Evolutionary conservation across 164 flowering plant genomes (phyloP).

Genomic region (Litsea cubeba): DNA sequence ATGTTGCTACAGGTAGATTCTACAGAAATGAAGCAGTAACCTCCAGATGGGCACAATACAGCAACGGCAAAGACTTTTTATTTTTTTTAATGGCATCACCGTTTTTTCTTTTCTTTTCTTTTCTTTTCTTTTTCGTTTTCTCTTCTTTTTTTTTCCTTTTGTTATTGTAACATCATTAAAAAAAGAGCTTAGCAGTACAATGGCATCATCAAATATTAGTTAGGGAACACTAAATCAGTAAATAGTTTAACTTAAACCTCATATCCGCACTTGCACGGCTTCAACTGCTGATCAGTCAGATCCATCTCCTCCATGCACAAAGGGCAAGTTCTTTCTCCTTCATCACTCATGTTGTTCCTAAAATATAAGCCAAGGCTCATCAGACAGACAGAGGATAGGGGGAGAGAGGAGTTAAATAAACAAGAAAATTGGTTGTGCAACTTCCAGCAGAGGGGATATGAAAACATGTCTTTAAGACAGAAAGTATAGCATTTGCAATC

Average conservation of each 20-base stretch:
- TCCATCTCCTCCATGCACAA: slow-evolving; percentile 98
- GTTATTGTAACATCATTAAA: too few relatives aligned
- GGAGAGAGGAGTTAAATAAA: neutral
- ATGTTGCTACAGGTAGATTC: neutral
- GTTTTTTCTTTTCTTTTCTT: too few relatives aligned
- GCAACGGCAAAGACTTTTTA: too few relatives aligned
- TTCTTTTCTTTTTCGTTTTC: too few relatives aligned
- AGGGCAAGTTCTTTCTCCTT: slow-evolving; percentile 88
- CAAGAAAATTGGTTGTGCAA: too few relatives aligned
- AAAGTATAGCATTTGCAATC: neutral
- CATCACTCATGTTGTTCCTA: slow-evolving; percentile 73
- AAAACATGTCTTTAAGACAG: neutral
- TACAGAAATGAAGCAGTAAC: neutral
- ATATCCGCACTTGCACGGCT: slow-evolving; percentile 96
- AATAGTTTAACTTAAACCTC: slow-evolving; percentile 46
- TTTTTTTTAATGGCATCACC: too few relatives aligned
- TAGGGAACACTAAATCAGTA: neutral
- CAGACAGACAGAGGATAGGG: neutral
- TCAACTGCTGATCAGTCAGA: slow-evolving; percentile 92
- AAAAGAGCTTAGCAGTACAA: too few relatives aligned
- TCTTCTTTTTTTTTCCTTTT: too few relatives aligned
- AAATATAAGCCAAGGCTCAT: neutral
- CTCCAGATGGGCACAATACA: neutral
- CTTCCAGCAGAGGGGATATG: neutral
- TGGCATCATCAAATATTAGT: neutral